Base-by-base conservation (phyloP, 2,329 filamentous ascomycete genomes). In the Aureobasidium sp. region DNA sequence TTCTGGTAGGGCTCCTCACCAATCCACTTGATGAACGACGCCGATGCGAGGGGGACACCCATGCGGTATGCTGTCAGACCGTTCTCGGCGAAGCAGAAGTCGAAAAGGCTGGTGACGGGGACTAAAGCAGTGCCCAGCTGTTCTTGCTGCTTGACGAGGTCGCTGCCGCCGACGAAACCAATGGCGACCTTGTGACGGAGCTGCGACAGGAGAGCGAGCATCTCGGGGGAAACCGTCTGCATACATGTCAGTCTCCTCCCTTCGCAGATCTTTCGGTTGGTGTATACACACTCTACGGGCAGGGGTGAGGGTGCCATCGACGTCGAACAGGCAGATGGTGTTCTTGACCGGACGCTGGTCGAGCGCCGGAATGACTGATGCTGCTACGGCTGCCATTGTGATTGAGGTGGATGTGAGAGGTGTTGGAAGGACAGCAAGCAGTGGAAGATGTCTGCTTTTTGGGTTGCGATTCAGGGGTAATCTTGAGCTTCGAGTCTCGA, bases 41-140 rank as follows among this genome's bases (percentile, higher is more conserved):
- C 88, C 70, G 85, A 86, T 1, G 87, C 81, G 62, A 97, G 84
- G 61, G 83, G 81, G 73, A 86, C 77, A 70, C 93, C 94, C 71
- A 92, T 78, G 72, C 91, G 91, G 82, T 83, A 96, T 47, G 93
- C 94, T 1, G 89, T 95, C 68, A 99, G 85, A 12, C 94, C 94
- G 78, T 99, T 99, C 80, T 99, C 94, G 63, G 91, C 81, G 79
- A 99, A 99, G 84, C 89, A 94, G 79, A 90, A 99, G 81, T 99
- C 94, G 81, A 99, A 99, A 70, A 97, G 86, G 65, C 85, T 81
- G 58, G 86, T 91, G 64, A 97, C 93, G 68, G 80, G 74, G 68
- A 87, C 82, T 62, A 82, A 78, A 29, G 83, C 74, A 4, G 84
- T 82, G 73, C 91, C 91, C 65, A 97, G 84, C 79, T 97, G 93